Percentiles rank a stretch among this genome's conserved stretches.
Evolutionary conservation across 148 eudicot genomes (phyloP).

Genomic region (Pouteria glomerata): DNA sequence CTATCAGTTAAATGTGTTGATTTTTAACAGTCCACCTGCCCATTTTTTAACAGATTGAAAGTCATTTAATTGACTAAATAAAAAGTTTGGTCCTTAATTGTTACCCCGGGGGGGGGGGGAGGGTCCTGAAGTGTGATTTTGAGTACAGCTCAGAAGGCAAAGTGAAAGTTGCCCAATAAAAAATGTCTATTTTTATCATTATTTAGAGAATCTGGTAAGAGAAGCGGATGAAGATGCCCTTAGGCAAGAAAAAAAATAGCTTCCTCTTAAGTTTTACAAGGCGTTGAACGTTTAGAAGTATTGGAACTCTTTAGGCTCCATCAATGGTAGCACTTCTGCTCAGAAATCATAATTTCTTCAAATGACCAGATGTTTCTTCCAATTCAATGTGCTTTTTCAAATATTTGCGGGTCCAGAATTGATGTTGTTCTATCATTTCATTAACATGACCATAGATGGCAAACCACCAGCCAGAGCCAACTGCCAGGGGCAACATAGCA

Average conservation of each 20-base stretch:
- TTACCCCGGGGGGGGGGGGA: no score
- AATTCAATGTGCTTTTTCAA: not conserved
- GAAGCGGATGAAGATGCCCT: no score
- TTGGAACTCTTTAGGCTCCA: not conserved
- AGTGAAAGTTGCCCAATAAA: no score
- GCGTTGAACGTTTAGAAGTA: not conserved
- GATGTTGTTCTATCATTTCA: constrained; percentile 8
- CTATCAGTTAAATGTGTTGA: no score
- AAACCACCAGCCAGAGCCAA: constrained; percentile 55
- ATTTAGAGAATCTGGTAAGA: not conserved
- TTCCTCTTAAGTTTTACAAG: not conserved
- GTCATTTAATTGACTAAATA: no score
- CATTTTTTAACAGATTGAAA: no score
- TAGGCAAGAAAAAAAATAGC: not conserved
- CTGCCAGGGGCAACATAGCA: constrained; percentile 47
- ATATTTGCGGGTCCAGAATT: not conserved
- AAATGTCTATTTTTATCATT: no score
- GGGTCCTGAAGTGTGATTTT: no score
- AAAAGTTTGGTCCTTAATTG: no score
- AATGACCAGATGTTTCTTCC: not conserved
- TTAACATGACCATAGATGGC: constrained; percentile 47
- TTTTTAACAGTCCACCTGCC: no score
- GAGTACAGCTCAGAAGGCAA: no score
- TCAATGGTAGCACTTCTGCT: not conserved
- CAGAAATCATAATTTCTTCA: not conserved